Percentiles rank a stretch among this genome's conserved stretches.
Conservation (phyloP, 805 yeast species). For the Ogataea salicorniae region DNA sequence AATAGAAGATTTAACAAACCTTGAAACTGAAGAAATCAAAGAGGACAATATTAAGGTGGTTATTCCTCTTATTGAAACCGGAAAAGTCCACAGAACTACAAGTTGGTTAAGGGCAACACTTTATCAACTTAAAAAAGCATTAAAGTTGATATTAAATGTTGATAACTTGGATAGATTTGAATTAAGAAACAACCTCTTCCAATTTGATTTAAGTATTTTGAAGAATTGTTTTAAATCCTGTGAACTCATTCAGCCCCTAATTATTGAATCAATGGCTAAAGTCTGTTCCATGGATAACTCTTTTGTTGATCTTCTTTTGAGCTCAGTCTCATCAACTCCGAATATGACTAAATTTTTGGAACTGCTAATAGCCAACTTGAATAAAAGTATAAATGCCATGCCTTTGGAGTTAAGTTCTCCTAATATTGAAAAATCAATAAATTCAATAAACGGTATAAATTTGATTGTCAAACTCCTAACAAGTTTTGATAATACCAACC, state of each 20-base stretch:
- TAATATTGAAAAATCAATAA: constrained; percentile 18
- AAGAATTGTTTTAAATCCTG: constrained; percentile 32
- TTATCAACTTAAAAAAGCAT: constrained; percentile 43
- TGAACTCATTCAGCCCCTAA: constrained; percentile 30
- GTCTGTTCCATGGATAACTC: constrained; percentile 16
- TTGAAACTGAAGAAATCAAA: background rate
- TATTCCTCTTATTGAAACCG: constrained; percentile 11
- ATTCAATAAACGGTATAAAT: constrained; percentile 8
- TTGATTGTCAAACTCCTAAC: constrained; percentile 8
- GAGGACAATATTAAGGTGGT: constrained; percentile 8
- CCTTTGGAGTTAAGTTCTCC: constrained; percentile 22
- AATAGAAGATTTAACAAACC: constrained; percentile 12
- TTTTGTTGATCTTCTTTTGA: constrained; percentile 5
- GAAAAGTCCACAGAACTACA: constrained; percentile 34
- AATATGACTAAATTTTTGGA: constrained; percentile 9
- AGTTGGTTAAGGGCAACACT: constrained; percentile 54
- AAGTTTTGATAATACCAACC: constrained; percentile 3
- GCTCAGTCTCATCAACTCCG: constrained; percentile 10
- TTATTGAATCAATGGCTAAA: constrained; percentile 28
- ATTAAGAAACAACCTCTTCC: constrained; percentile 29
- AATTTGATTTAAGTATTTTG: constrained; percentile 29
- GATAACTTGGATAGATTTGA: constrained; percentile 24
- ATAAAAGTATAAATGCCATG: constrained; percentile 12
- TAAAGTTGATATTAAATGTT: constrained; percentile 31
- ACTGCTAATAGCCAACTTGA: constrained; percentile 6